These are phyloP conservation scores for Neltuma alba DNA, from an alignment of 306 rosid genomes.

Conservation along the genomic window DNA sequence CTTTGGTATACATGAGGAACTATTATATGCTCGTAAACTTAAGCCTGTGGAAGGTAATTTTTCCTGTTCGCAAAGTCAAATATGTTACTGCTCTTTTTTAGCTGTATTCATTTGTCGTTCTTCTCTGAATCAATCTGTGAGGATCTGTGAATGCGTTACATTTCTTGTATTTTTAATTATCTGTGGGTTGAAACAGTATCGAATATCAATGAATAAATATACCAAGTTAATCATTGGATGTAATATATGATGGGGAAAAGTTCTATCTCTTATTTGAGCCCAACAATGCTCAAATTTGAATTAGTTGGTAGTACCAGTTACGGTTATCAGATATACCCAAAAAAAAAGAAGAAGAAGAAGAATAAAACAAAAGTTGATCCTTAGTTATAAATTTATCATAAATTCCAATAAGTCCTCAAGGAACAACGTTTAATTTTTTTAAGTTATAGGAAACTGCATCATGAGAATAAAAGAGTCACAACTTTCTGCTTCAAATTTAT, in stretches of 20 bases:
- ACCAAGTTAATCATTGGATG: background rate
- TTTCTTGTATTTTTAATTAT: conserved; percentile 1
- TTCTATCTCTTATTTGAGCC: background rate
- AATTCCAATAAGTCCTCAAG: background rate
- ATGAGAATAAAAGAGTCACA: background rate
- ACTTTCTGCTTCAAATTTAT: background rate
- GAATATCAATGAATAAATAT: conserved; percentile 2
- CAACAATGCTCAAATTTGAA: background rate
- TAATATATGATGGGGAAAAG: background rate
- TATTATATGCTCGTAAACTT: conserved; percentile 87
- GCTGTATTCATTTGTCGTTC: conserved; percentile 8
- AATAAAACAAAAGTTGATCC: too few species aligned
- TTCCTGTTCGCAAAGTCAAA: conserved; percentile 12
- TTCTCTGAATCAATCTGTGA: background rate
- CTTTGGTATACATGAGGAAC: conserved; percentile 79
- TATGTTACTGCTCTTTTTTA: background rate
- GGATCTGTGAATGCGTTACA: conserved; percentile 10
- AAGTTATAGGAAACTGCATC: background rate
- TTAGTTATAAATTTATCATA: background rate
- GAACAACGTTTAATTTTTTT: background rate
- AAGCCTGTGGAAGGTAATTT: conserved; percentile 84
- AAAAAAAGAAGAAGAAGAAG: too few species aligned
- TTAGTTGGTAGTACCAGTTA: background rate
- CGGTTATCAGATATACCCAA: too few species aligned
- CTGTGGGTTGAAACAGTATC: conserved; percentile 15